phyloP scores from a whole-genome alignment of 139 green algal species.

The Ostreobium quekettii region DNA sequence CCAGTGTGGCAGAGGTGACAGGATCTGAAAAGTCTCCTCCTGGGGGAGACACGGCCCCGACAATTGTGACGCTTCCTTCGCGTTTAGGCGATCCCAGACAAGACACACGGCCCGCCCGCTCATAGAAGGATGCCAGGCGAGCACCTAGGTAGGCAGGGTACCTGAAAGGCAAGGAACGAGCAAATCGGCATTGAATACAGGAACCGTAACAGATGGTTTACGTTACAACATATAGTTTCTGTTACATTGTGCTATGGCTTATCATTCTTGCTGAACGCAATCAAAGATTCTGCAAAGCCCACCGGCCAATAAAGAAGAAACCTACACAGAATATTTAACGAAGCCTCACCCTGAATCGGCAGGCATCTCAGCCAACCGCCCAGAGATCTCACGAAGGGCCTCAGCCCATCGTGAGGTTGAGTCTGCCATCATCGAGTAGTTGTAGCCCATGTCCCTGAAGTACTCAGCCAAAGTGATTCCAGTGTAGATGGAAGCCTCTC shows the following conservation, averaged over 20 bases:
- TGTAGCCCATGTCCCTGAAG: slow-evolving; percentile 97
- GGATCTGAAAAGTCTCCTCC: slow-evolving; percentile 98
- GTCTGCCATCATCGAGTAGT: slow-evolving; percentile 97
- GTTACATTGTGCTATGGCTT: no score
- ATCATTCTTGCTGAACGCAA: no score
- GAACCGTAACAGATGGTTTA: no score
- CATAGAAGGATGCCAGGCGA: slow-evolving; percentile 95
- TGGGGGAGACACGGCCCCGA: slow-evolving; percentile 94
- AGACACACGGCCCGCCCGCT: slow-evolving; percentile 88
- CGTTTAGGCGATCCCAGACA: slow-evolving; percentile 86
- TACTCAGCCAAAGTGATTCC: slow-evolving; percentile 99
- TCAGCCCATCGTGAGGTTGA: slow-evolving; percentile 97
- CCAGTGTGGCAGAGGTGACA: slow-evolving; percentile 94
- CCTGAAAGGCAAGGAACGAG: slow-evolving; percentile 16
- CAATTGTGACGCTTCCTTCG: slow-evolving; percentile 94
- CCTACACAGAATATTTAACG: background rate
- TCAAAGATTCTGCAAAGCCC: background rate
- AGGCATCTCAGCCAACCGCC: slow-evolving; percentile 97
- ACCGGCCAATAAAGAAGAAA: background rate
- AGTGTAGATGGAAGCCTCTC: slow-evolving; percentile 99
- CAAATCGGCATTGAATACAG: background rate
- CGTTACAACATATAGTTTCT: no score
- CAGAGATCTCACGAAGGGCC: slow-evolving; percentile 97
- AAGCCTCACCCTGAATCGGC: slow-evolving; percentile 66
- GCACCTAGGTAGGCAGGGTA: slow-evolving; percentile 87